Conservation (phyloP, 2,329 filamentous ascomycete species). For the Coniochaeta sp. region DNA sequence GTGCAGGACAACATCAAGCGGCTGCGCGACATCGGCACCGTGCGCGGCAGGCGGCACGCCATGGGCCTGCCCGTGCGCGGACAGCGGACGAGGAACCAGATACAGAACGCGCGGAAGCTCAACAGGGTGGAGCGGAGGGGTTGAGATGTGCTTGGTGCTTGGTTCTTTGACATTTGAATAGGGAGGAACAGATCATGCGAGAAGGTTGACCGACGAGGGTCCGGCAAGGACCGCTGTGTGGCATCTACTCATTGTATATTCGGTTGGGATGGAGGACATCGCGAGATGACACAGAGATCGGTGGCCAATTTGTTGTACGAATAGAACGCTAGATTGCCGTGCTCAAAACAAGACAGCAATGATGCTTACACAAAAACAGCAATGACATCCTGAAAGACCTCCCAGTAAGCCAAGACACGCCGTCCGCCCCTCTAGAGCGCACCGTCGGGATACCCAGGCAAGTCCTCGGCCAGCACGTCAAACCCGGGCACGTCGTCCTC, state of each 20-base stretch:
- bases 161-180: no score
- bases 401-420: neutral
- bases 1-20: constrained; percentile 80
- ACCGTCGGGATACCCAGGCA: neutral
- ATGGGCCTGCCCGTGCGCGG: constrained; percentile 88
- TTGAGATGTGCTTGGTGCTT: constrained; percentile 13
- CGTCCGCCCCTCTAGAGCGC: neutral
- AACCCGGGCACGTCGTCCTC: constrained; percentile 41
- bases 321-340: neutral
- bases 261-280: neutral
- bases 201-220: neutral
- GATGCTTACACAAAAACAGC: neutral
- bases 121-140: constrained; percentile 47
- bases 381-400: neutral
- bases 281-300: neutral
- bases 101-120: constrained; percentile 51
- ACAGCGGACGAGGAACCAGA: constrained; percentile 77
- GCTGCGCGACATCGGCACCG: constrained; percentile 84
- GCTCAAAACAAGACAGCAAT: neutral
- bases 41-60: constrained; percentile 83
- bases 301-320: neutral
- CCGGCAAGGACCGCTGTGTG: neutral
- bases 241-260: neutral
- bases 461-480: neutral
- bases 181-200: neutral